Evolutionary conservation across 2,329 filamentous ascomycete species (phyloP), one percentile per base, ranked within the genome.

Genomic region (Fusarium sarcochroum): DNA sequence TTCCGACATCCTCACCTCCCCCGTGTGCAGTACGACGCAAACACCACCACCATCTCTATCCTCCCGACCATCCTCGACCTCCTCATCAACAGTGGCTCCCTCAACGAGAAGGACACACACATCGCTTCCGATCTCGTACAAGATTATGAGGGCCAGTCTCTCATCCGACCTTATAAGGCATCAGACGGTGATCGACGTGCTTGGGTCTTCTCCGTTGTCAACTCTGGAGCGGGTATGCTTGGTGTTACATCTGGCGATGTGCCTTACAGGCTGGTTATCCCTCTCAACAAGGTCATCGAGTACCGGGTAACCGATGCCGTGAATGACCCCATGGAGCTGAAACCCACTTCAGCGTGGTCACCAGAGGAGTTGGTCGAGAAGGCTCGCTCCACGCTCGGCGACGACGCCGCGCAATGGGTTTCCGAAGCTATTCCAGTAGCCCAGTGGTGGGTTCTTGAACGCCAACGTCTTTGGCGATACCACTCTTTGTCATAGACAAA

Each of bases 151-250:
- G 78, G 78, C 5, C 76, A 79, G 45, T 79, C 77, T 5, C 69
- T 80, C 10, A 75, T 80, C 37, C 77, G 78, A 9, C 72, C 75
- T 0, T 69, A 76, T 20, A 70, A 68, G 48, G 71, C 59, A 30
- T 62, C 62, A 2, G 67, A 73, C 4, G 66, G 73, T 30, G 77
- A 74, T 27, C 68, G 72, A 42, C 72, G 72, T 7, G 70, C 72
- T 1, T 80, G 78, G 78, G 73, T 77, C n/a, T 78, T 78, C 58
- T 76, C 73, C 6, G 73, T 79, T 18, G 71, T 79, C 41, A 80
- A 80, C 58, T 76, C 77, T 0, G 78, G 78, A 13, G 72, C 76
- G 5, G 75, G 76, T 45, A 76, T 78, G 72, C 65, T 80, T 17
- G 71, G 70, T 35, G 70, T 80, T 14, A 77, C 77, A 3, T 72